Evolutionary conservation across 2,329 filamentous ascomycete species (phyloP), one percentile per base, ranked within the genome.

Genomic region (Escovopsis sp.): DNA sequence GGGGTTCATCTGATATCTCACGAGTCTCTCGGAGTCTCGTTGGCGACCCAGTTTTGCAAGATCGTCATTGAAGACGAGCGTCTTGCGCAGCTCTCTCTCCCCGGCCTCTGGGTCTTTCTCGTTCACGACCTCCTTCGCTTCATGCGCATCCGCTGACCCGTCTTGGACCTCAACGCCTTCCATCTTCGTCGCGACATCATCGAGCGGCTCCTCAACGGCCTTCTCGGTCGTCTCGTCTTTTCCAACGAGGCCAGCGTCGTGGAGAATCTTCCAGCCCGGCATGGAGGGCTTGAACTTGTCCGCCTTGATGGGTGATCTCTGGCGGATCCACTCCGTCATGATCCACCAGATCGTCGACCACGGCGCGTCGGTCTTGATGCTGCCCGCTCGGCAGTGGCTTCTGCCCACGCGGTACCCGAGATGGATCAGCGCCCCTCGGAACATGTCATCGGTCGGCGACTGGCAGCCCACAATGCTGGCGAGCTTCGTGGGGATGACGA

Each of bases 311-410:
- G 88, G 87, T 0, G 75, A 71, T 53, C 81, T 83, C 56, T 94
- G 86, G 20, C 81, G 74, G 12, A 84, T 76, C 86, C 87, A 98
- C 61, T 94, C 87, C 24, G 84, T 74, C 76, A 96, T 91, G 25
- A 96, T 68, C 57, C 93, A 83, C 88, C 91, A 96, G 38, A 98
- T 74, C 0, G 85, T 79, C 5, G 69, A 69, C 87, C 87, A 98
- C 0, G 88, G 84, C 12, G 91, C 91, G 60, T 96, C 79, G 0
- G 91, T 96, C 65, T 93, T 94, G 61, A 96, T 79, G 53, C 84
- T 91, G 24, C 88, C 89, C 0, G 85, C 74, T 50, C 87, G 86
- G 52, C 86, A 86, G 60, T 98, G 91, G 51, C 84, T 94, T 53
- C 89, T 77, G 1, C 84, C 84, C 4, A 83, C 83, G 37, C 74